Evolutionary conservation across 139 green algal genomes (phyloP), one percentile per base, ranked within the genome.

Genomic region (Picochlorum costavermella): DNA sequence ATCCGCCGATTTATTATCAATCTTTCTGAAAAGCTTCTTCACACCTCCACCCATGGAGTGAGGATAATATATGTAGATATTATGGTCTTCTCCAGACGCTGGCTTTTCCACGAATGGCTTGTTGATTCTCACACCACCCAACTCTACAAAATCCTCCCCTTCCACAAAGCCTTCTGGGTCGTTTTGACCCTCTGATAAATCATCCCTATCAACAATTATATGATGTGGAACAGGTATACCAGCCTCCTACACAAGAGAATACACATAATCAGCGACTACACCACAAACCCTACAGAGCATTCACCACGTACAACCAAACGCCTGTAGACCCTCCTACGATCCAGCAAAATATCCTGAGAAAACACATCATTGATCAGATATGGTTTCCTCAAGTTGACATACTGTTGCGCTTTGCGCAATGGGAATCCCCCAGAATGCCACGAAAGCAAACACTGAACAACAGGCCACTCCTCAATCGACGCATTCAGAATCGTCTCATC

Each of bases 21-120:
- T 81, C 79, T 99, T 98, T 45, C 94, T 80, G 71, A 97, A 99
- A 43, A 99, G 76, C 57, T 79, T 81, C 73, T 99, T 99, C 49
- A 97, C 88, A 20, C 94, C 94, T 25, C 94, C 94, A n/a, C 93
- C 94, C 82, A 95, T 95, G 44, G 78, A 86, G 77, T 91, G 81
- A 1, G 94, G 94, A 79, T 99, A 99, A 77, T 98, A 98, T 60
- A 98, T 96, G 69, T 86, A 89, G 28, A 98, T 79, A 70, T 97
- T 98, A 84, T 99, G 94, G 71, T 99, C 86, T 65, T 99, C 92
- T 44, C 64, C 72, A 49, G 84, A 77, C 11, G 79, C 81, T 2
- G 94, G 94, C 78, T 99, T 99, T 81, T 99, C 94, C 33, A 99
- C 94, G 81, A 99, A 98, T 0, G 94, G 94, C 81, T 99, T 99